Base-by-base conservation (phyloP, 1,284 basidiomycete species). In the Pseudozyma pruni region DNA sequence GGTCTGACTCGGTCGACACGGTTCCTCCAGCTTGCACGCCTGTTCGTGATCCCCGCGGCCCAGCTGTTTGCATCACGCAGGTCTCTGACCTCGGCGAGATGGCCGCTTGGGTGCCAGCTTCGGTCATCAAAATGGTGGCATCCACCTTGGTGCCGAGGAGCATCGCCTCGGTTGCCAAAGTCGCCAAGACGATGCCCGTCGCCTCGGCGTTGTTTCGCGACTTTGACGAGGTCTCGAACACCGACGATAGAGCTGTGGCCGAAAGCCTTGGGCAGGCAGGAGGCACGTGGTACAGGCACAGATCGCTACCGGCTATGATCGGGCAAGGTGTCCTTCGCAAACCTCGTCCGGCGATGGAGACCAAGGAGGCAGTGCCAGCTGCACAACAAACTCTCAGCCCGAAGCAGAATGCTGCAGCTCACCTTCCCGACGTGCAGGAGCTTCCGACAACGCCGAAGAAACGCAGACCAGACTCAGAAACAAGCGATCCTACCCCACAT, bases 51-150 rank as follows among this genome's bases (percentile, higher is more conserved):
- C 53, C 62, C 13, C 53, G 69, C 4, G 69, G 69, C 2, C 50
- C 63, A 13, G 75, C 67, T 4, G 61, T 77, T 5, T 34, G 51
- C 7, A 62, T 79, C 33, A 79, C 76, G 3, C 76, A 79, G 48
- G 60, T 79, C 19, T 74, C 70, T 3, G 75, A 79, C 39, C 63
- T 79, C 8, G 76, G 76, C 4, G 67, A 73, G 27, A 64, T 73
- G 51, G 75, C 76, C 1, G 63, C 75, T 16, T 79, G 76, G 76
- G 71, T 79, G 8, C 76, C 76, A 0, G 51, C 73, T 4, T 69
- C 67, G 8, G 71, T 77, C 25, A 67, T 79, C 48, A 67, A 64
- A 47, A 77, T 79, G 76, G 76, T 79, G 35, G 75, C 75, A 2
- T 61, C 57, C 2, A 75, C 76, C 1, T 31, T 79, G 41, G 76